A percentile compares a stretch with the other conserved stretches of the same genome.
Conservation (phyloP, 148 eudicot genomes). For the Fagopyrum esculentum region DNA sequence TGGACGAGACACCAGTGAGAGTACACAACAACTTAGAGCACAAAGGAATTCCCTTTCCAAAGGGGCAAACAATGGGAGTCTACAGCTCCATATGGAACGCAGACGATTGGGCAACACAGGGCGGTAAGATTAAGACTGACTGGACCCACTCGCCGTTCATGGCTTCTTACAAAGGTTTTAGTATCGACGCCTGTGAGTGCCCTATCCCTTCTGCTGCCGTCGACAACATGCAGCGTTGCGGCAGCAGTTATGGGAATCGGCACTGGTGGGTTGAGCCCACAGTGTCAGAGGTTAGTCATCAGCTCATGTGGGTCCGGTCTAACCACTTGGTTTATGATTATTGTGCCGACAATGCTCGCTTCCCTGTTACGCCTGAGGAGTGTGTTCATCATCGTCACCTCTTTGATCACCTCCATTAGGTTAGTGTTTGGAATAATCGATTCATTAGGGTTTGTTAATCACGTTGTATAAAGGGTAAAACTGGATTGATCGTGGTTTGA, state of each 20-base stretch:
- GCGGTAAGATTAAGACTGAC: slow-evolving; percentile 65
- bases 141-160: slow-evolving; percentile 77
- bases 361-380: slow-evolving; percentile 49
- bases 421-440: background rate
- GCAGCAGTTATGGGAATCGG: slow-evolving; percentile 24
- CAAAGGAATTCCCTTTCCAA: slow-evolving; percentile 72
- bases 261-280: slow-evolving; percentile 59
- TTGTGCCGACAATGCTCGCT: slow-evolving; percentile 56
- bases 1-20: slow-evolving; percentile 68
- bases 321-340: slow-evolving; percentile 73
- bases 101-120: slow-evolving; percentile 91
- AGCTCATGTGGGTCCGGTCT: slow-evolving; percentile 67
- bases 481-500: background rate
- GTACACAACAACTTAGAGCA: slow-evolving; percentile 67
- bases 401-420: background rate
- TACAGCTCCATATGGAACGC: slow-evolving; percentile 91
- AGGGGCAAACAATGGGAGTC: slow-evolving; percentile 80
- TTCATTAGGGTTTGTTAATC: background rate
- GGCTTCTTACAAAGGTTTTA: slow-evolving; percentile 60
- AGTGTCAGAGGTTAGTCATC: slow-evolving; percentile 52
- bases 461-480: background rate
- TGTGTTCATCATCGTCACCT: slow-evolving; percentile 63
- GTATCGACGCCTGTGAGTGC: slow-evolving; percentile 57
- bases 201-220: slow-evolving; percentile 27
- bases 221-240: slow-evolving; percentile 42